phyloP scores from a whole-genome alignment of 768 basidiomycete species.

The Phylloporus rhodoxanthus region DNA sequence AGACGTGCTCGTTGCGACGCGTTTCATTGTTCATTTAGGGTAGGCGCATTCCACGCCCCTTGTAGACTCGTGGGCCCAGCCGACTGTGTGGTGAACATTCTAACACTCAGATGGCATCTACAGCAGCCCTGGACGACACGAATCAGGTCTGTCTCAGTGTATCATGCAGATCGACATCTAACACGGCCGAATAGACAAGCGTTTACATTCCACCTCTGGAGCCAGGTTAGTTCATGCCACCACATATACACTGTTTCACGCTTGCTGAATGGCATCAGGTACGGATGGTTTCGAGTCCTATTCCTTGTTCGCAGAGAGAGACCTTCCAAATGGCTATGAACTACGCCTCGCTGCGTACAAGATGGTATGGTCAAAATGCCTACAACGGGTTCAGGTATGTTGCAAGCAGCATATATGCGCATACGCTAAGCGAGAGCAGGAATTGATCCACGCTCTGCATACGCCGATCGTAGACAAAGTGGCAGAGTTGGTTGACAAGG shows the following conservation, averaged over 20 bases:
- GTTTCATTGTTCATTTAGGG: background rate
- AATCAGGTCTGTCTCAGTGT: constrained; percentile 22
- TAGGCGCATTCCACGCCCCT: constrained; percentile 18
- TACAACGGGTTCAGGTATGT: constrained; percentile 50
- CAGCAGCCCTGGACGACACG: constrained; percentile 17
- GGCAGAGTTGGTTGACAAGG: constrained; percentile 36
- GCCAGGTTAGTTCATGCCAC: constrained; percentile 16
- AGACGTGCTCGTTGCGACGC: no score
- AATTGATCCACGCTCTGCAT: constrained; percentile 43
- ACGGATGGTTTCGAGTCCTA: constrained; percentile 16
- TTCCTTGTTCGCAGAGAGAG: constrained; percentile 27
- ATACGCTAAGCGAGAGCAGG: constrained; percentile 27
- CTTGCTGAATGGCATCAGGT: constrained; percentile 11
- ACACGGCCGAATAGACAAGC: constrained; percentile 20
- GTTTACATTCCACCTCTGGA: constrained; percentile 26
- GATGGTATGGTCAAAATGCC: constrained; percentile 53
- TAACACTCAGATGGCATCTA: constrained; percentile 10
- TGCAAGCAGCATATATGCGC: background rate
- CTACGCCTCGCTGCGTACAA: constrained; percentile 50
- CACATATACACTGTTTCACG: background rate
- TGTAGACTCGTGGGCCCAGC: no score
- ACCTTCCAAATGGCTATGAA: constrained; percentile 28
- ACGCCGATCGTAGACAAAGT: constrained; percentile 43
- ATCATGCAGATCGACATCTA: background rate
- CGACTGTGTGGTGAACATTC: background rate